phyloP scores from a whole-genome alignment of 2,329 filamentous ascomycete genomes.

The Botrytis cinerea region DNA sequence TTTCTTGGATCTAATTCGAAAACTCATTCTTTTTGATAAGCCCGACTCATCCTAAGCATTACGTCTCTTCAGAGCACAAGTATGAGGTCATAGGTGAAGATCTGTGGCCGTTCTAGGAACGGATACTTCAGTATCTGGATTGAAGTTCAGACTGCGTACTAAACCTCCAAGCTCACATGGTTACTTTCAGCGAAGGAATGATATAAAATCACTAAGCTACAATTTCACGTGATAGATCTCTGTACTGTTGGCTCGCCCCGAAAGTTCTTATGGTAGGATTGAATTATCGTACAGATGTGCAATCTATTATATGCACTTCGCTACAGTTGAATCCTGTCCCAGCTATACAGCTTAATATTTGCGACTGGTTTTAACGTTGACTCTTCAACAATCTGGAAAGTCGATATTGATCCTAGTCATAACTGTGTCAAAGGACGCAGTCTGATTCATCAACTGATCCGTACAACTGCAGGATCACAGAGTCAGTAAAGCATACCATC shows the following conservation, averaged over 20 bases:
- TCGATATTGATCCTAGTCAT: constrained; percentile 6
- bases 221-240: background rate
- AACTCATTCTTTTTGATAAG: background rate
- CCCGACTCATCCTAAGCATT: background rate
- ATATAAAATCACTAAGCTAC: background rate
- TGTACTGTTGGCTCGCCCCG: background rate
- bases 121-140: background rate
- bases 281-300: background rate
- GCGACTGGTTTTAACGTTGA: background rate
- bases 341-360: background rate
- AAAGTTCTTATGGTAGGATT: background rate
- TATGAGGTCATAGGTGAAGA: background rate
- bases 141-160: background rate
- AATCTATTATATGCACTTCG: background rate
- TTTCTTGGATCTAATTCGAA: background rate
- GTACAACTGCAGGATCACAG: background rate
- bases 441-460: constrained; percentile 6
- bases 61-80: background rate
- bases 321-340: background rate
- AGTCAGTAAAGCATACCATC: background rate
- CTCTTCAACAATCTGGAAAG: background rate
- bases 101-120: background rate
- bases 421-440: constrained; percentile 1
- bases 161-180: background rate
- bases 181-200: background rate